Conservation (phyloP, 2,329 filamentous ascomycete species). For the Sphaerulina populicola region DNA sequence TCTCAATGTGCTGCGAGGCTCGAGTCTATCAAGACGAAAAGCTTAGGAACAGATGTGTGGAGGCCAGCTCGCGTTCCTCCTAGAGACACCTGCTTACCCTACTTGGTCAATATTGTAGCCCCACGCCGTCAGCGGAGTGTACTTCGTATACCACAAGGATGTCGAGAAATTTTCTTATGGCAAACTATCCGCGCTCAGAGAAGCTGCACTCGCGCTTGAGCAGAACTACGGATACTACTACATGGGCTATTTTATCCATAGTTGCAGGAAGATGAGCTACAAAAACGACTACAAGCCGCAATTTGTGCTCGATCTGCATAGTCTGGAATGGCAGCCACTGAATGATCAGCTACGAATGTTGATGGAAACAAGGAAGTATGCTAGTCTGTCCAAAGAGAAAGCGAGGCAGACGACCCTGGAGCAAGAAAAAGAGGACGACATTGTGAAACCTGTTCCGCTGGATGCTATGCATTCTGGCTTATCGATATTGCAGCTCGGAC, state of each 20-base stretch:
- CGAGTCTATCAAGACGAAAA: too few species aligned
- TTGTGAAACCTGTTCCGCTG: conserved; percentile 14
- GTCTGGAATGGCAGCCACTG: conserved; percentile 28
- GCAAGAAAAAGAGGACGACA: conserved; percentile 7
- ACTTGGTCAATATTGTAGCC: conserved; percentile 35
- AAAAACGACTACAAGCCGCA: conserved; percentile 73
- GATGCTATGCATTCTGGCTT: conserved; percentile 34
- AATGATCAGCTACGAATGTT: conserved; percentile 30
- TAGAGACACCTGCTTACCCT: too few species aligned
- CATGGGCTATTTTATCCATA: conserved; percentile 64
- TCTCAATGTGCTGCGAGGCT: too few species aligned
- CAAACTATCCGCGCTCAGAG: conserved; percentile 65
- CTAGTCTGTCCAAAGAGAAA: conserved; percentile 36
- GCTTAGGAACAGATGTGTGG: too few species aligned
- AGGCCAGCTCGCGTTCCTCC: too few species aligned
- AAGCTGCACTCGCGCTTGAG: conserved; percentile 63
- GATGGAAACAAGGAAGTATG: conserved; percentile 51
- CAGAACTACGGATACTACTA: conserved; percentile 69
- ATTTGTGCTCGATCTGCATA: conserved; percentile 59
- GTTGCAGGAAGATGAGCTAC: conserved; percentile 74
- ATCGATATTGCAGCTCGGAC: conserved; percentile 52
- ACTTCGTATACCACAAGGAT: conserved; percentile 72
- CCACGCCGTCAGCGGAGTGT: conserved; percentile 69
- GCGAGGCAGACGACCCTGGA: conserved; percentile 11
- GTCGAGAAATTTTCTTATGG: conserved; percentile 62